These are phyloP conservation scores for Crithidia thermophila DNA, from an alignment of 208 protist genomes.

Conservation along the genomic window DNA sequence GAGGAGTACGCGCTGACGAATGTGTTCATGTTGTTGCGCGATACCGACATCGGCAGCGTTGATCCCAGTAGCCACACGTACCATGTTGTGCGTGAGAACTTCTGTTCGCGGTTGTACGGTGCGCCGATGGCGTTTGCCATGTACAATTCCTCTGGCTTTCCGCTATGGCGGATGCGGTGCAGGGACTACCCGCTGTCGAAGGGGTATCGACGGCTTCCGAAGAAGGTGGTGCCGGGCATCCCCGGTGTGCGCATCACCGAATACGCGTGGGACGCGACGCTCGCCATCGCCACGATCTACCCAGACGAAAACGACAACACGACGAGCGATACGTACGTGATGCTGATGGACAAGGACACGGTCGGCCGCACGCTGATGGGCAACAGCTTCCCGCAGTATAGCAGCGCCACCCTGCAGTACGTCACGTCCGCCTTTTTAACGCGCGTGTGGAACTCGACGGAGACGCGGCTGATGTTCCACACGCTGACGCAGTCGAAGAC, in stretches of 20 bases:
- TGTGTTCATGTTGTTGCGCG: conserved; percentile 15
- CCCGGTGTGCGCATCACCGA: conserved; percentile 10
- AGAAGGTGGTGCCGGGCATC: not conserved
- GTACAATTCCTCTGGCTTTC: conserved; percentile 23
- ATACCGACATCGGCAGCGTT: not conserved
- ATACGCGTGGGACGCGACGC: conserved; percentile 4
- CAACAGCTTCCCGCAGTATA: conserved; percentile 45
- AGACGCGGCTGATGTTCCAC: conserved; percentile 40
- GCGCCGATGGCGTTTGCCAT: conserved; percentile 36
- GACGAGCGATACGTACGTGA: conserved; percentile 16
- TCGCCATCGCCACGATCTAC: conserved; percentile 22
- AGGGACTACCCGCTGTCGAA: not conserved
- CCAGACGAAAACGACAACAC: not conserved
- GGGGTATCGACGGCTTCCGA: not conserved
- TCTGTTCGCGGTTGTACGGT: conserved; percentile 38
- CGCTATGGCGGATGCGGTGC: conserved; percentile 19
- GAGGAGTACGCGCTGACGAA: conserved; percentile 23
- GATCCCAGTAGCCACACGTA: not conserved
- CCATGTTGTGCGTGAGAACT: not conserved
- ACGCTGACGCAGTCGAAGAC: conserved; percentile 32
- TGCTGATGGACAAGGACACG: conserved; percentile 43
- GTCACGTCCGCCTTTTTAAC: conserved; percentile 43
- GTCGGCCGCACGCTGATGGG: conserved; percentile 46
- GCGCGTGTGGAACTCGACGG: conserved; percentile 29
- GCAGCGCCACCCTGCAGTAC: conserved; percentile 42